phyloP scores from a whole-genome alignment of 345 rosid species.

The Lepidium sativum region DNA sequence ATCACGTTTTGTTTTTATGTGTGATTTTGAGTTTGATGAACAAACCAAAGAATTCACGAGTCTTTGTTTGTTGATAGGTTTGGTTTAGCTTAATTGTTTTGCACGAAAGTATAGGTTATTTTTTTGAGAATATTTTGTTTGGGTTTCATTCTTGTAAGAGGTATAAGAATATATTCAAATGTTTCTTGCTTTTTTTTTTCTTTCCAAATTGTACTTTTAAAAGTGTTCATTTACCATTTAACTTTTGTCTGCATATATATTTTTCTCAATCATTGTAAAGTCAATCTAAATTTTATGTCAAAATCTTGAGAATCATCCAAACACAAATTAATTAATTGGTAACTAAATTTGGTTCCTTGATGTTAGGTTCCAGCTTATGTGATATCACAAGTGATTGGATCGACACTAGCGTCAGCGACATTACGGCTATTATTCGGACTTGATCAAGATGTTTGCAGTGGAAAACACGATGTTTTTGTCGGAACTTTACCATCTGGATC shows the following conservation, averaged over 20 bases:
- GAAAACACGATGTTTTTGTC: slow-evolving; percentile 48
- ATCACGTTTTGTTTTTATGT: not conserved
- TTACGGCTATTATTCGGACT: slow-evolving; percentile 51
- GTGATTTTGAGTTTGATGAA: slow-evolving; percentile 16
- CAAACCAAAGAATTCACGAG: slow-evolving; percentile 7
- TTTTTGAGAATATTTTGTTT: no score
- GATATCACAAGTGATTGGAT: slow-evolving; percentile 56
- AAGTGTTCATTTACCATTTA: not conserved
- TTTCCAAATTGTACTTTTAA: not conserved
- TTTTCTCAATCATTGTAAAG: not conserved
- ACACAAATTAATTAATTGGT: not conserved
- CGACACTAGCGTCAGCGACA: slow-evolving; percentile 78
- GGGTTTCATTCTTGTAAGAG: no score
- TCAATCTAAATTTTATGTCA: not conserved
- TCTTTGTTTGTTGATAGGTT: slow-evolving; percentile 4
- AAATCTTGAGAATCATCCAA: not conserved
- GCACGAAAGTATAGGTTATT: slow-evolving; percentile 10
- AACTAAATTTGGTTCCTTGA: not conserved
- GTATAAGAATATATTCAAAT: no score
- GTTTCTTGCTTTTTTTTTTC: no score
- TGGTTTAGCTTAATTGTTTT: slow-evolving; percentile 12
- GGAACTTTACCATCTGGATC: slow-evolving; percentile 82
- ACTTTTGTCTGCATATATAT: not conserved
- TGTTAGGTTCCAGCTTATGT: slow-evolving; percentile 74
- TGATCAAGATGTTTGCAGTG: slow-evolving; percentile 32